These are phyloP conservation scores for Arxiozyma heterogenica DNA, from an alignment of 1,139 yeast species.

Conservation along the genomic window DNA sequence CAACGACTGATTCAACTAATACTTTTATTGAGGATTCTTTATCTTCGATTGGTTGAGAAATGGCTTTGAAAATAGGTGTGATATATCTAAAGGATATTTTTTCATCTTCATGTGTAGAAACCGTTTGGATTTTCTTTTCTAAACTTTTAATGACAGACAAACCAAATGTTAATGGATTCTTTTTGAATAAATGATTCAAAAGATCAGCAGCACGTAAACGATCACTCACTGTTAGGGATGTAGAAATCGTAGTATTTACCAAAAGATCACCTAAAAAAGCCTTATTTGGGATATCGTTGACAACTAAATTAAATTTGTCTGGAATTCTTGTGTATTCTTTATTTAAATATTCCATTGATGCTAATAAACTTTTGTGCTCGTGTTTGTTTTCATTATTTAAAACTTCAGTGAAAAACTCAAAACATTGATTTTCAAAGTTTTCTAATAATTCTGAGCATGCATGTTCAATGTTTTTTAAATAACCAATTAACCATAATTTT, in stretches of 20 bases:
- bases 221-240: slow-evolving; percentile 11
- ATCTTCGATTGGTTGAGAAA: slow-evolving; percentile 36
- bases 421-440: slow-evolving; percentile 28
- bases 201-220: slow-evolving; percentile 18
- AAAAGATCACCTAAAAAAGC: slow-evolving; percentile 18
- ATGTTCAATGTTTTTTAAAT: slow-evolving; percentile 23
- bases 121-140: slow-evolving; percentile 13
- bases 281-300: slow-evolving; percentile 13
- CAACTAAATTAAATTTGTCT: slow-evolving; percentile 7
- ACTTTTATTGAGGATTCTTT: slow-evolving; percentile 34
- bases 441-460: slow-evolving; percentile 35
- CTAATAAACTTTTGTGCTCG: slow-evolving; percentile 19
- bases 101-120: slow-evolving; percentile 9
- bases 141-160: slow-evolving; percentile 17
- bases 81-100: slow-evolving; percentile 23
- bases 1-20: slow-evolving; percentile 40
- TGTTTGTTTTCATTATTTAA: slow-evolving; percentile 14
- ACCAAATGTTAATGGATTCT: slow-evolving; percentile 21
- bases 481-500: slow-evolving; percentile 56
- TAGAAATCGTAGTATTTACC: slow-evolving; percentile 17
- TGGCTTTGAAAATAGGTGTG: slow-evolving; percentile 38
- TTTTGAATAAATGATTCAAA: slow-evolving; percentile 13
- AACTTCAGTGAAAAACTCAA: slow-evolving; percentile 22
- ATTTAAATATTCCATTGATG: slow-evolving; percentile 19
- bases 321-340: slow-evolving; percentile 7